Base-by-base conservation (phyloP, 192 early-diverging fungal genomes). In the Coemansia aciculifera region DNA sequence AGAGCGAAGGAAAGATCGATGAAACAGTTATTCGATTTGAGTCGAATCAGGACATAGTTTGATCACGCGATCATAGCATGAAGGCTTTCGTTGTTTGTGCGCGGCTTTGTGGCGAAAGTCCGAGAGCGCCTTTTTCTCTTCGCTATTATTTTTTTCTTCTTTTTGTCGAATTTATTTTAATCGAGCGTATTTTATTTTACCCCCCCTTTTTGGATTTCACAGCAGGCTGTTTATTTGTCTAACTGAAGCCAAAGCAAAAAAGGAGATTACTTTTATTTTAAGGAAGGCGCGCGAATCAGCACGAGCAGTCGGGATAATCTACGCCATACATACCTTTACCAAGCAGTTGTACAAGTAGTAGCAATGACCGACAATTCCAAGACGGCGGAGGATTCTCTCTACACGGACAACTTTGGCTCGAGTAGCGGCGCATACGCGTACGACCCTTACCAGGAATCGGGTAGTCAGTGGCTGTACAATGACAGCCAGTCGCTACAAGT, bases 381-480 rank as follows among this genome's bases (percentile, higher is more conserved):
- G 40, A 61, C 52, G 21, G 67, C 32, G 3, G 68, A 72, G 24
- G 67, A 66, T 43, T 75, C 74, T 11, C 72, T 81, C 61, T 81
- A 81, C 56, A 64, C 66, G 57, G 79, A 76, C 59, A 36, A 51
- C 40, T 44, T 59, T 46, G 29, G 24, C 17, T 31, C 24, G 9
- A 39, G 34, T 15, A 60, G 38, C 36, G 57, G 29, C 19, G 52
- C 67, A 40, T 67, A 54, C 19, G 37, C 63, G 29, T 71, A 54
- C 39, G 67, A 64, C 37, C 44, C 27, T 6, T 44, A 57, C 43
- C 54, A 67, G 43, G 46, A 80, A 13, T 52, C 51, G 4, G 76
- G 64, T 24, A 72, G 60, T 64, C 78, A 80, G 66, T 76, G 74
- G 71, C 62, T 81, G 23, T 81, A 77, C 64, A 76, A 73, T 62